Evolutionary conservation across 208 protist genomes (phyloP).

Genomic region (Trypanosoma brucei): DNA sequence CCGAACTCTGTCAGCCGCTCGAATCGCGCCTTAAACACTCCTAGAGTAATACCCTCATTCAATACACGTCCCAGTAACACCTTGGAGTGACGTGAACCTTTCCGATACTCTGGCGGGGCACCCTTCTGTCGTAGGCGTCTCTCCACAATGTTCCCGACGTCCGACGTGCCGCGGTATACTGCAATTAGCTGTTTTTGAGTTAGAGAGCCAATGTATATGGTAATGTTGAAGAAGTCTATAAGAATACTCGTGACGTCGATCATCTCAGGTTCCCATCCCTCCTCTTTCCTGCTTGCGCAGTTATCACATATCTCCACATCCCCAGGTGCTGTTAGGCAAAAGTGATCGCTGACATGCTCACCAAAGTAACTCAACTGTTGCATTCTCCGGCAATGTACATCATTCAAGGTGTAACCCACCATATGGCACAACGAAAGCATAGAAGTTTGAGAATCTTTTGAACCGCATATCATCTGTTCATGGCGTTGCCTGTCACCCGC

Average conservation of each 20-base stretch:
- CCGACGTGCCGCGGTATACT: slow-evolving; percentile 65
- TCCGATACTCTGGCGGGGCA: slow-evolving; percentile 78
- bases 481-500: slow-evolving; percentile 66
- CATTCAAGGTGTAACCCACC: slow-evolving; percentile 75
- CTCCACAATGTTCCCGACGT: slow-evolving; percentile 76
- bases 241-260: slow-evolving; percentile 43
- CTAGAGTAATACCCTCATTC: slow-evolving; percentile 58
- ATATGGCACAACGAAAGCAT: slow-evolving; percentile 72
- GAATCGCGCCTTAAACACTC: slow-evolving; percentile 68
- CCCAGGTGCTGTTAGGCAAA: slow-evolving; percentile 51
- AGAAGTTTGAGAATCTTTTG: slow-evolving; percentile 70
- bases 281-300: slow-evolving; percentile 62
- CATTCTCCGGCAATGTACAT: slow-evolving; percentile 80
- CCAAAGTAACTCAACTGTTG: slow-evolving; percentile 87
- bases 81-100: slow-evolving; percentile 41
- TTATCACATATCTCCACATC: slow-evolving; percentile 73
- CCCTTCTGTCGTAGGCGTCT: slow-evolving; percentile 68
- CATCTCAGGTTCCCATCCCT: slow-evolving; percentile 46
- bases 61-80: slow-evolving; percentile 63
- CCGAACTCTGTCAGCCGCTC: slow-evolving; percentile 70
- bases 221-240: slow-evolving; percentile 60
- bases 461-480: slow-evolving; percentile 75
- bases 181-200: slow-evolving; percentile 77
- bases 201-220: slow-evolving; percentile 61
- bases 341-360: slow-evolving; percentile 64